Conservation (phyloP, 1,139 yeast genomes). For the Pichia sp. region DNA sequence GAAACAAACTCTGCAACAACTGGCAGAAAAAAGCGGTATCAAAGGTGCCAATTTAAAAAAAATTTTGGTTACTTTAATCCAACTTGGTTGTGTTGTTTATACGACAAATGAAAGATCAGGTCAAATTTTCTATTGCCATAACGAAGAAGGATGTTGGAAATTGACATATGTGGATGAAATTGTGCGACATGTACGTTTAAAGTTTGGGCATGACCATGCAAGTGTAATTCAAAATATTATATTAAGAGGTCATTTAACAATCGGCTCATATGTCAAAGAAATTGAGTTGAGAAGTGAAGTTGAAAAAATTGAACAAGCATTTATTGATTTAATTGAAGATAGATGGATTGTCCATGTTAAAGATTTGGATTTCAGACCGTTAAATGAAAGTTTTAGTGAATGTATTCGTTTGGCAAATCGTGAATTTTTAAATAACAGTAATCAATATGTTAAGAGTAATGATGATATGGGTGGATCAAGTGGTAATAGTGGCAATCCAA, state of each 20-base stretch:
- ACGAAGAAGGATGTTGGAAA: conserved; percentile 58
- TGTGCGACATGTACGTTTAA: conserved; percentile 44
- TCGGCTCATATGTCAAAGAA: conserved; percentile 47
- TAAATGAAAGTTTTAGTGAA: conserved; percentile 8
- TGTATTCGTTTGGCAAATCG: conserved; percentile 14
- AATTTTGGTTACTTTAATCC: conserved; percentile 58
- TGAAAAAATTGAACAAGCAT: conserved; percentile 29
- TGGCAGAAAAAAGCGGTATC: conserved; percentile 10
- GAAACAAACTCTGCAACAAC: conserved; percentile 45
- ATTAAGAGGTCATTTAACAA: conserved; percentile 56
- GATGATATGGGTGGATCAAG: background rate
- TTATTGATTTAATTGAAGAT: conserved; percentile 40
- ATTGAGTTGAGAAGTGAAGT: conserved; percentile 17
- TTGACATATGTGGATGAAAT: conserved; percentile 77
- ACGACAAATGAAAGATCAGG: conserved; percentile 20
- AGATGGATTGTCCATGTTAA: conserved; percentile 54
- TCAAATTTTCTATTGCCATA: conserved; percentile 46
- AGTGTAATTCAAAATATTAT: conserved; percentile 69
- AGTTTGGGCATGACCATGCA: conserved; percentile 41
- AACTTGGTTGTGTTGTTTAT: conserved; percentile 55
- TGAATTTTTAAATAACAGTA: conserved; percentile 9
- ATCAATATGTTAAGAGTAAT: conserved; percentile 5
- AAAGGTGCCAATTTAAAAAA: conserved; percentile 40
- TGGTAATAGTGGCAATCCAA: conserved; percentile 27
- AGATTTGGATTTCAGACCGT: conserved; percentile 34